Conservation (phyloP, 2,329 filamentous ascomycete genomes). For the Tolypocladium capitatum region DNA sequence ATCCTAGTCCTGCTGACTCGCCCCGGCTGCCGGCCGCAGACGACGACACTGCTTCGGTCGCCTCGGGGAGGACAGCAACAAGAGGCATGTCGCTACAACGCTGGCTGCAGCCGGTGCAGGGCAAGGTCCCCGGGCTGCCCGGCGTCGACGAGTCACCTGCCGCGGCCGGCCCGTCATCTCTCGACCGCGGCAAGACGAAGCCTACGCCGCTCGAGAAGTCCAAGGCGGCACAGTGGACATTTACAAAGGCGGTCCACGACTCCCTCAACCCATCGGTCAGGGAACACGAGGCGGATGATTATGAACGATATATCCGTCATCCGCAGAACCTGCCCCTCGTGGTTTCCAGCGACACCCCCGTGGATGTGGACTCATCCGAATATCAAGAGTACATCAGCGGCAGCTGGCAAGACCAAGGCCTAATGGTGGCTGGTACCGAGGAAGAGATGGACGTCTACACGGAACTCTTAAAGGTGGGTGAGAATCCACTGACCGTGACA, state of each 20-base stretch:
- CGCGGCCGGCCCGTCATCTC: not conserved
- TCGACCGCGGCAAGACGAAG: constrained; percentile 28
- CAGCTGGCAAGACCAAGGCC: constrained; percentile 46
- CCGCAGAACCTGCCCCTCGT: constrained; percentile 81
- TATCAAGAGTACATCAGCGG: constrained; percentile 72
- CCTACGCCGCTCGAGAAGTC: constrained; percentile 58
- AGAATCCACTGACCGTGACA: constrained; percentile 76
- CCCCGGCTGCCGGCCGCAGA: constrained; percentile 16
- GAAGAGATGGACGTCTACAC: constrained; percentile 46
- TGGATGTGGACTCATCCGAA: constrained; percentile 47
- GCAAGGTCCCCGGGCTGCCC: constrained; percentile 13
- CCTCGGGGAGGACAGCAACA: constrained; percentile 23
- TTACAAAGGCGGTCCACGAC: constrained; percentile 72
- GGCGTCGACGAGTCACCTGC: not conserved
- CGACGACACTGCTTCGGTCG: constrained; percentile 26
- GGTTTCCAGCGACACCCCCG: constrained; percentile 52
- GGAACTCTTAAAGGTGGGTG: constrained; percentile 62
- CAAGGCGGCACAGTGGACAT: constrained; percentile 75
- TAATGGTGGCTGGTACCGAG: constrained; percentile 37
- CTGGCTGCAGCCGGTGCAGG: constrained; percentile 42
- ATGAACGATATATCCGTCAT: constrained; percentile 77
- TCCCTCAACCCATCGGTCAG: constrained; percentile 77
- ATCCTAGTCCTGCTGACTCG: constrained; percentile 44
- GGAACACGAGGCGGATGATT: constrained; percentile 67
- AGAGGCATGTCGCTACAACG: constrained; percentile 44